Percentiles rank a stretch among this genome's conserved stretches.
phyloP scores from a whole-genome alignment of 495 filamentous ascomycete genomes.

The Penicillium turbatum region DNA sequence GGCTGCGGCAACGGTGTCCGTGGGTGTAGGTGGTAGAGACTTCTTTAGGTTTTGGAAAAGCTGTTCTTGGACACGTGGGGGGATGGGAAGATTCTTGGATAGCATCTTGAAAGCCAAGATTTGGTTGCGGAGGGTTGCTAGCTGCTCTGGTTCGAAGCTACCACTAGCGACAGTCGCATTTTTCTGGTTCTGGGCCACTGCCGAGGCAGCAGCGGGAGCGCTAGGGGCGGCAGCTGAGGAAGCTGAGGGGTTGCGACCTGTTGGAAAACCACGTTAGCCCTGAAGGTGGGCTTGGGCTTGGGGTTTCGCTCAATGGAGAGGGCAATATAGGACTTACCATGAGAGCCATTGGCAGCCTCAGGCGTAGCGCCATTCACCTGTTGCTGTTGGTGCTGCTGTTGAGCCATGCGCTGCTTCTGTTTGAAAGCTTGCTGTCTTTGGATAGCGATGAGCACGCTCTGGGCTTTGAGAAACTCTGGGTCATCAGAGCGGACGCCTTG shows the following conservation, averaged over 20 bases:
- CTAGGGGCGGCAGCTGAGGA: constrained; percentile 40
- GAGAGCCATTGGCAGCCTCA: constrained; percentile 44
- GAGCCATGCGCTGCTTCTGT: constrained; percentile 43
- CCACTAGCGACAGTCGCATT: constrained; percentile 39
- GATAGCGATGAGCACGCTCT: constrained; percentile 60
- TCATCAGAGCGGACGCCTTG: constrained; percentile 68
- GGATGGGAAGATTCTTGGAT: constrained; percentile 74
- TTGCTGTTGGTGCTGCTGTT: constrained; percentile 46
- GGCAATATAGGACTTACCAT: constrained; percentile 36
- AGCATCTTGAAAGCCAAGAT: constrained; percentile 79
- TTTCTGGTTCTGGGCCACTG: constrained; percentile 32
- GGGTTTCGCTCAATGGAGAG: neutral
- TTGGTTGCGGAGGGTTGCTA: constrained; percentile 67
- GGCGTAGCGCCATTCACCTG: constrained; percentile 42
- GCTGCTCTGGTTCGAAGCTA: constrained; percentile 65
- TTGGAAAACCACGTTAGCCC: constrained; percentile 1
- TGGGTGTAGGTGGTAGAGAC: constrained; percentile 52
- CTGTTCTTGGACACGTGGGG: constrained; percentile 65
- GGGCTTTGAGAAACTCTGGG: constrained; percentile 74
- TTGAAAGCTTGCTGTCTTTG: constrained; percentile 55
- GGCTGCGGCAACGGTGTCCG: constrained; percentile 53
- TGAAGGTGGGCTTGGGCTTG: neutral
- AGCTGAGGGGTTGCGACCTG: constrained; percentile 41
- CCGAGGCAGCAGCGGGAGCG: constrained; percentile 16
- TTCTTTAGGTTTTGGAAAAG: constrained; percentile 66